Evolutionary conservation across 2,329 filamentous ascomycete species (phyloP), one percentile per base, ranked within the genome.

Genomic region (Fusarium succisae): DNA sequence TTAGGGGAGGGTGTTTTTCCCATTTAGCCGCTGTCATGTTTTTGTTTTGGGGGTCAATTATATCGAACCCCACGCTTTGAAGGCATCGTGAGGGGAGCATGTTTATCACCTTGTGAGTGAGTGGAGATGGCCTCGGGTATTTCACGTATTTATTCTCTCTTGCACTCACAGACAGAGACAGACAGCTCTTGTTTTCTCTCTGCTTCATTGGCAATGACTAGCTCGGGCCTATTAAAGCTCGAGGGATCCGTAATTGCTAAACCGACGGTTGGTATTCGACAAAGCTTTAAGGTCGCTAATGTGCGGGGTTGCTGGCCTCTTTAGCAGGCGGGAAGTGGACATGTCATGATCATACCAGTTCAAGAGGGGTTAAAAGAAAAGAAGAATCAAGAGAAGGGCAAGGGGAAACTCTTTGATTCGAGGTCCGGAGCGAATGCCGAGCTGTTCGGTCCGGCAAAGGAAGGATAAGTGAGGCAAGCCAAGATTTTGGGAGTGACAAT

Each of bases 161-260:
- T 24, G 15, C 48, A 24, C 48, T 51, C 48, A 24, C 22, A 20
- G 15, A 24, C 22, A 50, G 14, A 50, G 47, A 17, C 32, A 35
- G 32, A 50, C 20, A 50, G 24, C 8, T 50, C 26, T 51, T 51
- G n/a, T 6, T 17, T 30, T 13, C 50, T 51, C 50, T 28, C 51
- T 41, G 20, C 18, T 39, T 54, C 35, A 41, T 41, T 55, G 51
- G 24, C 24, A 41, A 18, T 39, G 14, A 9, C 51, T 55, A 54
- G 45, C 38, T 18, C 24, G 35, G 47, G 18, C 35, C 57, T n/a
- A 55, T 35, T 14, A 28, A 48, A 37, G n/a, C 30, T 50, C 30
- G 28, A 43, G n/a, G 66, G 66, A 44, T 62, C 63, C 51, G 62
- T 66, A 66, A 78, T 78, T 78, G 74, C 72, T 77, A 78, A 78